Evolutionary conservation across 139 green algal genomes (phyloP).

Genomic region (Chlamydomonas eustigma): DNA sequence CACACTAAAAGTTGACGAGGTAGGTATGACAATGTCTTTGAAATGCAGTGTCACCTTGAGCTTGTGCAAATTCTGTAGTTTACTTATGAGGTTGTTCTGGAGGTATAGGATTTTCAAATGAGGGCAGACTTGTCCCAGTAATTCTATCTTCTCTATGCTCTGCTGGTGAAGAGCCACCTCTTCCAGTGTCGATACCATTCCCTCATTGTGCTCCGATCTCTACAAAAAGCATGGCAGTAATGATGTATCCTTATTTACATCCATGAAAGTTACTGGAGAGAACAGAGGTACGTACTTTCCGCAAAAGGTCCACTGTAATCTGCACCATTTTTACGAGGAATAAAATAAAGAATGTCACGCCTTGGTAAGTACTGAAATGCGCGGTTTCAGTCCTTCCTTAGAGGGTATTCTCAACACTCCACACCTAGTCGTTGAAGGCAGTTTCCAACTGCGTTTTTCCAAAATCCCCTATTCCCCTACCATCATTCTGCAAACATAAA

Average conservation of each 20-base stretch:
- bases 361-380: no score
- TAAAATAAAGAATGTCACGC: no score
- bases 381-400: no score
- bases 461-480: no score
- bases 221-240: no score
- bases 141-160: constrained; percentile 84
- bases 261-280: no score
- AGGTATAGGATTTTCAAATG: constrained; percentile 86
- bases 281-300: background rate
- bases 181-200: constrained; percentile 74
- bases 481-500: no score
- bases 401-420: no score
- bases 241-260: no score
- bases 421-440: no score
- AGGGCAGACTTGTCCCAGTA: constrained; percentile 67
- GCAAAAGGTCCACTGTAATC: constrained; percentile 3
- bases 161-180: constrained; percentile 88
- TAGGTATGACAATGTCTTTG: background rate
- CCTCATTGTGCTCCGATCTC: constrained; percentile 87
- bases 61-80: constrained; percentile 82
- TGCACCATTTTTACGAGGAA: background rate
- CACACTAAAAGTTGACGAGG: background rate
- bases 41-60: constrained; percentile 68
- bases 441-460: no score
- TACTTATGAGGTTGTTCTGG: constrained; percentile 88